Conservation (phyloP, 768 basidiomycete genomes). For the Tephrocybe sp. region DNA sequence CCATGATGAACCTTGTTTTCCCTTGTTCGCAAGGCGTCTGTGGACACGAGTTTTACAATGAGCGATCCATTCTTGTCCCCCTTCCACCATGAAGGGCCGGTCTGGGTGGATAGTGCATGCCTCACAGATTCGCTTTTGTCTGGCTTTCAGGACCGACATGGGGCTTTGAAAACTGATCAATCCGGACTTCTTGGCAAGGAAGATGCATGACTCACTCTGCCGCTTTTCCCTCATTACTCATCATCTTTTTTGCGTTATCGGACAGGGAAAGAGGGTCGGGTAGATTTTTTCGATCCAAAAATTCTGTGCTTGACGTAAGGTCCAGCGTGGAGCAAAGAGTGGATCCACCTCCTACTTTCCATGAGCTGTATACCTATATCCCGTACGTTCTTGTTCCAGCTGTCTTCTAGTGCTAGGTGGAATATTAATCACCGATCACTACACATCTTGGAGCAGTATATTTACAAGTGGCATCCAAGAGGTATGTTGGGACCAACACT, state of each 20-base stretch:
- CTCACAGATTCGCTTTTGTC: constrained; percentile 58
- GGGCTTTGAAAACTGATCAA: constrained; percentile 44
- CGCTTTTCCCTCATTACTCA: constrained; percentile 42
- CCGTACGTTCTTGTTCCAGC: constrained; percentile 60
- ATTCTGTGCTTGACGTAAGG: constrained; percentile 48
- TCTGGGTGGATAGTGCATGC: constrained; percentile 59
- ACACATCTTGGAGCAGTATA: constrained; percentile 1
- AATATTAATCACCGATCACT: not conserved
- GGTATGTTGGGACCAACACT: constrained; percentile 37
- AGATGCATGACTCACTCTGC: constrained; percentile 38
- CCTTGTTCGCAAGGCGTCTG: constrained; percentile 37
- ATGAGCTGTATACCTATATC: constrained; percentile 49
- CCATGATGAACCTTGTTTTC: not conserved
- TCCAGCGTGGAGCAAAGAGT: not conserved
- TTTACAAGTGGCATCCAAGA: constrained; percentile 71
- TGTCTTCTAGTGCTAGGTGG: constrained; percentile 45
- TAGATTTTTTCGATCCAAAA: constrained; percentile 47
- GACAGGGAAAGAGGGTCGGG: constrained; percentile 63
- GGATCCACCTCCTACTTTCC: constrained; percentile 37
- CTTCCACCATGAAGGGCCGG: constrained; percentile 68
- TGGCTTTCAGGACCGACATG: constrained; percentile 48
- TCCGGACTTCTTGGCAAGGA: constrained; percentile 2
- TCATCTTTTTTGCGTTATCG: constrained; percentile 49
- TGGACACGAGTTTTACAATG: constrained; percentile 63
- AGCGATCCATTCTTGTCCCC: constrained; percentile 49